Evolutionary conservation across 306 rosid species (phyloP).

Genomic region (Crataegus laevigata): DNA sequence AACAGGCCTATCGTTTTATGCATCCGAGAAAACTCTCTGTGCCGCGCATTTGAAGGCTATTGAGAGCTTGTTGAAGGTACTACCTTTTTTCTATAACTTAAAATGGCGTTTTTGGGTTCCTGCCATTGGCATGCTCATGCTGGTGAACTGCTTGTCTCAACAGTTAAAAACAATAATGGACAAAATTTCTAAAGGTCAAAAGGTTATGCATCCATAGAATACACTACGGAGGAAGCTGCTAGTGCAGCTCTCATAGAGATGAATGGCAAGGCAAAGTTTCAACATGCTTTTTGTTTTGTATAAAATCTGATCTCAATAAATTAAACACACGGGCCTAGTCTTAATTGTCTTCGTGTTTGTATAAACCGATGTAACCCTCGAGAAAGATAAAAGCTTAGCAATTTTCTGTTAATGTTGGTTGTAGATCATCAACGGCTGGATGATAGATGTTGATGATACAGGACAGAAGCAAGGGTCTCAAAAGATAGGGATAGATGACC

Average conservation of each 20-base stretch:
- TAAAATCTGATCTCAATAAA: neutral
- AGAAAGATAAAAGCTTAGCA: slow-evolving; percentile 10
- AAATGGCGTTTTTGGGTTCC: neutral
- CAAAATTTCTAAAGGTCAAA: slow-evolving; percentile 92
- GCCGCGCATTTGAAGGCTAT: slow-evolving; percentile 73
- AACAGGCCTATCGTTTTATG: slow-evolving; percentile 59
- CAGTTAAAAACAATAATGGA: slow-evolving; percentile 83
- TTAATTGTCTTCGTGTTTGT: neutral
- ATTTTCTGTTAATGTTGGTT: slow-evolving; percentile 5
- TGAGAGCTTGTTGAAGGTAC: slow-evolving; percentile 84
- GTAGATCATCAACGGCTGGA: slow-evolving; percentile 94
- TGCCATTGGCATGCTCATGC: neutral
- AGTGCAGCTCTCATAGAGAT: slow-evolving; percentile 75
- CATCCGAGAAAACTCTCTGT: slow-evolving; percentile 77
- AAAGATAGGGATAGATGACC: too few relatives aligned
- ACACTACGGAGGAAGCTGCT: slow-evolving; percentile 82
- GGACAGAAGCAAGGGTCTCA: too few relatives aligned
- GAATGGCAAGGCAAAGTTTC: slow-evolving; percentile 72
- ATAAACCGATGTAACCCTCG: neutral
- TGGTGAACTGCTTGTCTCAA: slow-evolving; percentile 17
- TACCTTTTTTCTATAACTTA: neutral
- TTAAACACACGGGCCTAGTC: neutral
- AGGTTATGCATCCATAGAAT: slow-evolving; percentile 86
- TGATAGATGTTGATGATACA: slow-evolving; percentile 44
- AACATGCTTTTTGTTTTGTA: neutral